phyloP scores from a whole-genome alignment of 495 filamentous ascomycete species.

The Penicillium alfredii region DNA sequence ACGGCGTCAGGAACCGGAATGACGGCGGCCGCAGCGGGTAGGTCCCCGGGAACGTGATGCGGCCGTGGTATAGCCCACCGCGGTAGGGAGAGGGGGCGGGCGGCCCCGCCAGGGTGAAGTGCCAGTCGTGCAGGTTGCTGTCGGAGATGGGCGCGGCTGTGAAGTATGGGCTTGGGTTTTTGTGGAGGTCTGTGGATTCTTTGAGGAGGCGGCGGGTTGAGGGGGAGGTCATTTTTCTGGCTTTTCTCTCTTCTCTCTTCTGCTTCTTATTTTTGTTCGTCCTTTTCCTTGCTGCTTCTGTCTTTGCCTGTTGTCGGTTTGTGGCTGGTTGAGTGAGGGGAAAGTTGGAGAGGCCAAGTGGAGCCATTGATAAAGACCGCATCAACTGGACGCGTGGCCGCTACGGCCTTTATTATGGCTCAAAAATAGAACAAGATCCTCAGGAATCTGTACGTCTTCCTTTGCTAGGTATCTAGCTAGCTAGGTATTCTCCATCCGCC shows the following conservation, averaged over 20 bases:
- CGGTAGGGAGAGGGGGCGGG: slow-evolving; percentile 74
- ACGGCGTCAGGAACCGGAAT: slow-evolving; percentile 91
- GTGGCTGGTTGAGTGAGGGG: slow-evolving; percentile 1
- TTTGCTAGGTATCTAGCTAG: too few species aligned
- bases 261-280: slow-evolving; percentile 4
- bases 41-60: slow-evolving; percentile 79
- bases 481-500: too few species aligned
- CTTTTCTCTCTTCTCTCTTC: too few species aligned
- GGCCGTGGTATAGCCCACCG: slow-evolving; percentile 85
- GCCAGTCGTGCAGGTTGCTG: slow-evolving; percentile 94
- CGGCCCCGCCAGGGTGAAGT: slow-evolving; percentile 94
- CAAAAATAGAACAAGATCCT: too few species aligned
- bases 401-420: too few species aligned
- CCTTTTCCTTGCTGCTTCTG: slow-evolving; percentile 2
- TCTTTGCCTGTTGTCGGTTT: slow-evolving; percentile 1
- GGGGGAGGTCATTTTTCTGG: slow-evolving; percentile 30
- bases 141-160: slow-evolving; percentile 71
- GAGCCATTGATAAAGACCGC: slow-evolving; percentile 3
- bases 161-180: slow-evolving; percentile 72
- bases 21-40: slow-evolving; percentile 87
- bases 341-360: slow-evolving; percentile 1
- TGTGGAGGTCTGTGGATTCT: slow-evolving; percentile 79
- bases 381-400: slow-evolving; percentile 1
- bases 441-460: too few species aligned
- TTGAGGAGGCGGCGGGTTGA: slow-evolving; percentile 54